Conservation (phyloP, 352 stramenopile species). For the Thraustochytrium striatum region DNA sequence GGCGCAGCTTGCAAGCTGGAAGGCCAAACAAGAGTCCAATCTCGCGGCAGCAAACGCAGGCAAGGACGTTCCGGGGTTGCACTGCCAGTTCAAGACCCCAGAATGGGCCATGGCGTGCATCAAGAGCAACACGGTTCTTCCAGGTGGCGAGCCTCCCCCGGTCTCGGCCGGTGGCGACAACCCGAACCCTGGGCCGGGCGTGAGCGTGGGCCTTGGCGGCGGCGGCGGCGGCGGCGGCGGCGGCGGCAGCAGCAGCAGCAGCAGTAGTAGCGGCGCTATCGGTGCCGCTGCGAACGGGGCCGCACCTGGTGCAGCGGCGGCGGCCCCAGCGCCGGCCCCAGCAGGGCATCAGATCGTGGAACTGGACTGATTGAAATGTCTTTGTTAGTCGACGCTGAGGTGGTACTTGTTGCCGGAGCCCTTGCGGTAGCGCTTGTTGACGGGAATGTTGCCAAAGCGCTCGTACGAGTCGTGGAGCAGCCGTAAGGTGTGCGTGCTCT, state of each 20-base stretch:
- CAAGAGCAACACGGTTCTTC: not conserved
- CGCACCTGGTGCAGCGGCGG: not conserved
- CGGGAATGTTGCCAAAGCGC: conserved; percentile 38
- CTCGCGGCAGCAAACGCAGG: not conserved
- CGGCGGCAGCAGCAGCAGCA: no score
- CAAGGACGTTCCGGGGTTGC: not conserved
- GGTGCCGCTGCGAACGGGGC: no score
- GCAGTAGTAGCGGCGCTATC: no score
- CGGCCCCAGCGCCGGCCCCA: not conserved
- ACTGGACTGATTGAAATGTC: not conserved
- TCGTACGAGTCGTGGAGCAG: conserved; percentile 38
- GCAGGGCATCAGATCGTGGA: not conserved
- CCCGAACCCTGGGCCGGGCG: no score
- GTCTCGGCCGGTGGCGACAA: no score
- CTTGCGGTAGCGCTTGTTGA: conserved; percentile 8
- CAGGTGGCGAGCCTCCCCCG: not conserved
- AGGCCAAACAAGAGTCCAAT: no score
- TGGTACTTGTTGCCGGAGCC: conserved; percentile 1
- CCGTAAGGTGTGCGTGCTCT: conserved; percentile 40
- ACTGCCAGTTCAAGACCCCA: conserved; percentile 2
- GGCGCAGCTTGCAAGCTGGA: not conserved
- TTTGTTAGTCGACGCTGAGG: not conserved
- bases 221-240: no score
- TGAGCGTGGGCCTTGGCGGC: no score
- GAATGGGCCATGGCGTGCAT: conserved; percentile 4